These are phyloP conservation scores for Picea mariana DNA, from an alignment of 83 land plant species.

Conservation along the genomic window DNA sequence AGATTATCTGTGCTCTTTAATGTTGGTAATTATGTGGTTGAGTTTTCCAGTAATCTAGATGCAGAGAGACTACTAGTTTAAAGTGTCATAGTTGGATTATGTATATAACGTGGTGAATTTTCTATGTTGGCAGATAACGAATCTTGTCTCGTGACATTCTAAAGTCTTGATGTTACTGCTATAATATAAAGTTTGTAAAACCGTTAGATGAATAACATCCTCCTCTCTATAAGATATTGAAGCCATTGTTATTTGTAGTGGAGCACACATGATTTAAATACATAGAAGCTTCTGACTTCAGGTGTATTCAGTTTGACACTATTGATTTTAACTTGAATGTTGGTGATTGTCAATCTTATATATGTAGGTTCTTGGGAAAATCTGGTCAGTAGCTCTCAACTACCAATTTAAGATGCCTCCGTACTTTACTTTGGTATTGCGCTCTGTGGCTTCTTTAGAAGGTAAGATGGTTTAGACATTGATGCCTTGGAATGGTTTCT, in stretches of 20 bases:
- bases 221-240: neutral
- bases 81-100: neutral
- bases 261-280: neutral
- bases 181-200: neutral
- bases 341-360: neutral
- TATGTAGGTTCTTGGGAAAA: conserved; percentile 72
- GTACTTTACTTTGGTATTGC: conserved; percentile 78
- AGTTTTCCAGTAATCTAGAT: neutral
- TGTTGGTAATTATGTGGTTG: neutral
- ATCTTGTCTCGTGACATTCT: neutral
- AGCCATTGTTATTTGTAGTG: neutral
- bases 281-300: neutral
- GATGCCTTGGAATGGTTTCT: neutral
- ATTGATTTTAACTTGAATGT: neutral
- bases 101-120: neutral
- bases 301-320: neutral
- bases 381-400: conserved; percentile 77
- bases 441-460: conserved; percentile 92
- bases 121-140: neutral
- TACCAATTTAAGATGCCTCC: conserved; percentile 92
- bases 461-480: conserved; percentile 38
- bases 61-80: neutral
- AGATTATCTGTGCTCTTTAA: neutral
- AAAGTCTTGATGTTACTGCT: neutral
- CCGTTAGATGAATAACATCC: neutral